Evolutionary conservation across 805 yeast genomes (phyloP), one percentile per base, ranked within the genome.

Genomic region (Candida morakotiae): DNA sequence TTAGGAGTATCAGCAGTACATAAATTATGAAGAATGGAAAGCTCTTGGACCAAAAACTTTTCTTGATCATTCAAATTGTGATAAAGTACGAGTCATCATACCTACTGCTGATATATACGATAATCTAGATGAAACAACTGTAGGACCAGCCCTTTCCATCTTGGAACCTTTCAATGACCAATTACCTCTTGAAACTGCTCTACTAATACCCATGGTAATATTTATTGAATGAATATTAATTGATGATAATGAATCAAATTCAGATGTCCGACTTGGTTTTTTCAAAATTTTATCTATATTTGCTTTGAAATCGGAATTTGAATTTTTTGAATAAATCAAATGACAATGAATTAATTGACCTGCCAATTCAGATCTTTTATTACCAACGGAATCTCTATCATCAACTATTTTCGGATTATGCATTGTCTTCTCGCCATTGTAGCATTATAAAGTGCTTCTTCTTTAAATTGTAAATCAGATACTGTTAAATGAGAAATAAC

Each of bases 61-160:
- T 66, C 98, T 76, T 2, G 98, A 88, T 59, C 93, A 93, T 60
- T 93, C 98, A 55, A 93, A 93, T 63, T 93, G 98, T 13, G 98
- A 91, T 5, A 96, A 87, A 37, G 93, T 93, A 69, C 98, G 83
- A 9, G 98, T 93, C 98, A 93, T 93, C 98, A 93, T 93, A 52
- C 98, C 98, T 43, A 93, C 67, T 0, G 98, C 98, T 8, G 95
- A 81, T 31, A 93, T 91, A 59, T 87, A 93, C 14, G 95, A 85
- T 40, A 93, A 67, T 55, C 98, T 77, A 41, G 94, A 83, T 39
- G 93, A 70, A 26, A 93, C 97, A 59, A 93, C 98, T 3, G 98
- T 93, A 36, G 93, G 98, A 66, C 98, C 98, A 0, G 98, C 98
- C 44, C 98, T 78, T 64, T 93, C 98, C 98, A 93, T 93, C 81